Evolutionary conservation across 2,329 filamentous ascomycete genomes (phyloP), one percentile per base, ranked within the genome.

Genomic region (Pseudogymnoascus sp.): DNA sequence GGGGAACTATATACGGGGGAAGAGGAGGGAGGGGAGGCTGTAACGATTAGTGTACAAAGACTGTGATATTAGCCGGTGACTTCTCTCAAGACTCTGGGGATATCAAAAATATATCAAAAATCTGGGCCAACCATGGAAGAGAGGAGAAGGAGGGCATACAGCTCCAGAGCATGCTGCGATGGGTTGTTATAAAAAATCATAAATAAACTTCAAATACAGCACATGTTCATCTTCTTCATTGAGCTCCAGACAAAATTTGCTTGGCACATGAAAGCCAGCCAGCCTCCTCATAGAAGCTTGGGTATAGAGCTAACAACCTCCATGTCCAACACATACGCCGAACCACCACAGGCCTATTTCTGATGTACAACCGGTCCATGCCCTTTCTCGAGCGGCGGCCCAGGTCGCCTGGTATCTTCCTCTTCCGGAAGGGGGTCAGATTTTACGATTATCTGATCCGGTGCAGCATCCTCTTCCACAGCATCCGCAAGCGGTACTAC

Each of bases 401-500:
- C 62, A 9, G 59, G 63, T 43, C 69, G 65, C 64, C 33, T 58
- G 18, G 61, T 69, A 61, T 38, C 71, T 59, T 9, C 59, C 12
- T 33, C 38, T 14, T 5, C 6, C 3, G 23, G 58, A 8, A 60
- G 21, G 3, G 11, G 25, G 8, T 52, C 31, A 2, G 21, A 61
- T 8, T 7, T 61, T n/a, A 61, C 11, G 7, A 49, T 9, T 7
- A 58, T 8, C 4, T 18, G 11, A 4, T 8, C n/a, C 25, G 25
- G 25, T 18, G 14, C 35, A n/a, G 18, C 16, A 9, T 23, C 28
- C 5, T 61, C 21, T 21, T 11, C 28, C 31, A 12, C 12, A 43
- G 41, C 21, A 25, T 12, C 16, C 16, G 95, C 77, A 0, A 96
- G 83, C 0, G 95, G 95, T 0, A 96, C 88, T 1, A 89, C 87